phyloP scores from a whole-genome alignment of 225 moss, liverwort and hornwort genomes.

The Sphagnum tenellum region DNA sequence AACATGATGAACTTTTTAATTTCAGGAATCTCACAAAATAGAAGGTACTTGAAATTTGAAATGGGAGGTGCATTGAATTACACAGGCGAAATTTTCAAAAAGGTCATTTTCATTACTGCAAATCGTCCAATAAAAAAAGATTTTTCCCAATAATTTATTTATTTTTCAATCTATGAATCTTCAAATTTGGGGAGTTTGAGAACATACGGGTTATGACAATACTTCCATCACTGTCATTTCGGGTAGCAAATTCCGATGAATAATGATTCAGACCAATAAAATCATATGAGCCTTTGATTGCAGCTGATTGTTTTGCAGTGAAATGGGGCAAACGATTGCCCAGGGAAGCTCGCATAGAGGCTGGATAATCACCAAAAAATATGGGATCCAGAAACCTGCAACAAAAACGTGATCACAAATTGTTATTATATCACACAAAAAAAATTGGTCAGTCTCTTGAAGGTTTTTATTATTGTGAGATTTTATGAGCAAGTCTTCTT shows the following conservation, averaged over 20 bases:
- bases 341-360: slow-evolving; percentile 22
- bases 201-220: slow-evolving; percentile 17
- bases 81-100: too few species aligned
- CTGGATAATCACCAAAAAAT: slow-evolving; percentile 65
- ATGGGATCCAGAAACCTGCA: slow-evolving; percentile 49
- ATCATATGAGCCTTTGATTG: slow-evolving; percentile 51
- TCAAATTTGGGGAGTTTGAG: background rate
- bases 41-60: background rate
- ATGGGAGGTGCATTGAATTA: too few species aligned
- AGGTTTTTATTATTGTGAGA: background rate
- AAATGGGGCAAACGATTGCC: slow-evolving; percentile 49
- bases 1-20: background rate
- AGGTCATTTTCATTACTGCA: too few species aligned
- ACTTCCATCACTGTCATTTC: slow-evolving; percentile 6
- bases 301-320: slow-evolving; percentile 12
- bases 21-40: background rate
- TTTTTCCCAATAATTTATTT: too few species aligned
- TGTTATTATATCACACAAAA: background rate
- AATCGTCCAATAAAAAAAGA: too few species aligned
- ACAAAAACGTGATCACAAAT: background rate
- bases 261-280: slow-evolving; percentile 69
- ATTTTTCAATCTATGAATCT: too few species aligned
- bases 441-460: background rate
- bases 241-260: slow-evolving; percentile 32
- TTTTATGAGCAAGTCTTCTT: too few species aligned